Evolutionary conservation across 1,139 yeast species (phyloP), one percentile per base, ranked within the genome.

Genomic region (Candida tetrigidarum): DNA sequence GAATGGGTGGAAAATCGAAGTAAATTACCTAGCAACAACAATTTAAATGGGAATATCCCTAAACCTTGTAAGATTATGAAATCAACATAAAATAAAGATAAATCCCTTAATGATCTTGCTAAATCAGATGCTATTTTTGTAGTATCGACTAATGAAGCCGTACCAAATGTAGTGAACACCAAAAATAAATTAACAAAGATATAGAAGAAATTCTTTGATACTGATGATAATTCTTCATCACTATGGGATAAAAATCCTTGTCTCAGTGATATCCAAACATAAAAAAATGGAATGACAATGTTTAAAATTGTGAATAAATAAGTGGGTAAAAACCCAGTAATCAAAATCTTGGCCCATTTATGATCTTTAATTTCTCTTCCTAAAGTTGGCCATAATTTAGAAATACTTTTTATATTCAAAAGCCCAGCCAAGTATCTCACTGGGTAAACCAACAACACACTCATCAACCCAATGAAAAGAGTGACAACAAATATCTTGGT

Each of bases 221-320:
- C 83, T 0, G 89, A 78, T 0, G 93, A 83, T 27, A 89, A 69
- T 62, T 89, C 96, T 44, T 83, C 88, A 55, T 89, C 96, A 29
- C 93, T 89, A 53, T 83, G 82, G 6, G 95, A 86, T 7, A 88
- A 76, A 55, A 80, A 80, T 0, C 97, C 96, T 63, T 89, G 96
- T 42, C 76, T 64, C 37, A 75, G 67, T 2, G 96, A 80, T 36
- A 89, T 71, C 66, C 78, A 86, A 25, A 84, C 82, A 58, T 86
- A 89, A 43, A 88, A 76, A 61, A 84, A 88, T 1, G 96, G 97
- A 55, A 88, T 74, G 16, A 80, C 69, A 15, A 83, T 78, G 62
- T 87, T 89, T 62, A 90, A 77, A 41, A 86, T 60, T 1, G 96
- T 84, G 68, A 87, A 88, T 40, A 86, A 69, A 63, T 84, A 80